Evolutionary conservation across 2,329 filamentous ascomycete species (phyloP).

Genomic region (Claviceps sp.): DNA sequence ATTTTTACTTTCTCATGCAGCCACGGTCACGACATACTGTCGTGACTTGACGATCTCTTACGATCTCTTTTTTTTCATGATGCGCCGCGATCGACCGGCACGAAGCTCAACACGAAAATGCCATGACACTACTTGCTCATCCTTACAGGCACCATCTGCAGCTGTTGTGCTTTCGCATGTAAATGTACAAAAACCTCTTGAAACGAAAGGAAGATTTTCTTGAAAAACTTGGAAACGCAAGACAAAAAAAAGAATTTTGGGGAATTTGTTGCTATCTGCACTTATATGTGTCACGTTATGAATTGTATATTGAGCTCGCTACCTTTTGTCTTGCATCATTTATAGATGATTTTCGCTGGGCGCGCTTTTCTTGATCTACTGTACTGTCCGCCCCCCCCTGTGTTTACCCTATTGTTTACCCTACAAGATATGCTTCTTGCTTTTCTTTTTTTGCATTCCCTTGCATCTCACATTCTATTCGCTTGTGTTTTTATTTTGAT

Average conservation of each 20-base stretch:
- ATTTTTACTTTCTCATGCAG: constrained; percentile 15
- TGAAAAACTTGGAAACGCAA: constrained; percentile 5
- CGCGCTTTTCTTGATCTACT: constrained; percentile 7
- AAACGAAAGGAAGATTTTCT: constrained; percentile 5
- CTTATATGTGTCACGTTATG: constrained; percentile 12
- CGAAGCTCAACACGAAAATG: constrained; percentile 7
- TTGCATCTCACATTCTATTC: constrained; percentile 7
- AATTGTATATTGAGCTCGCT: constrained; percentile 20
- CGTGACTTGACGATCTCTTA: constrained; percentile 28
- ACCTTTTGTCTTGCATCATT: constrained; percentile 9
- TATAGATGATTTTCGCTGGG: constrained; percentile 16
- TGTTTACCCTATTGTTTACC: constrained; percentile 9
- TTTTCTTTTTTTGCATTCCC: constrained; percentile 7
- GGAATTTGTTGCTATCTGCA: constrained; percentile 1
- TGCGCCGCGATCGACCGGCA: constrained; percentile 20
- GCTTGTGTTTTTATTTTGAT: constrained; percentile 2
- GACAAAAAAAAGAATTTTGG: constrained; percentile 1
- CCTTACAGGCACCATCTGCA: constrained; percentile 13
- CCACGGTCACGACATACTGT: constrained; percentile 21
- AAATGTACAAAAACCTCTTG: constrained; percentile 17
- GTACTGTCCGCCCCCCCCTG: not conserved
- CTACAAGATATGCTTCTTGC: constrained; percentile 9
- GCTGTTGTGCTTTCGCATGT: constrained; percentile 19
- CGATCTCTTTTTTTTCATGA: constrained; percentile 16
- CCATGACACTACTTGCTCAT: constrained; percentile 13